Conservation (phyloP, 1,284 basidiomycete genomes). For the Thelephora terrestris region DNA sequence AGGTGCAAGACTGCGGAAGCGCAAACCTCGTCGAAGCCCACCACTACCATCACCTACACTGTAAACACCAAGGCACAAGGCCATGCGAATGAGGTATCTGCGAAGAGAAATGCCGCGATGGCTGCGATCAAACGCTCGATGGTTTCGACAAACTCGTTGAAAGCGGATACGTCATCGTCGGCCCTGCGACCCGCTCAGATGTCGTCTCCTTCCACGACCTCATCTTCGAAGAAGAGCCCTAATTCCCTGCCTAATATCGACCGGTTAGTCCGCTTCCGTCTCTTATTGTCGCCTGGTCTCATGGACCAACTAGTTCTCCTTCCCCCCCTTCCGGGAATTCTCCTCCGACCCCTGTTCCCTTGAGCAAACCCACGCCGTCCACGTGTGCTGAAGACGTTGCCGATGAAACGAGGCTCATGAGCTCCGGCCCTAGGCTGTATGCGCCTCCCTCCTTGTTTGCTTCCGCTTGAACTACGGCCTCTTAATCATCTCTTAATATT, state of each 20-base stretch:
- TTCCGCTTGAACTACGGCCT: too few species aligned
- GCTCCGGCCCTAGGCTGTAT: too few species aligned
- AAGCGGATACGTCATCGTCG: slow-evolving; percentile 5
- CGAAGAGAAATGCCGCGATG: slow-evolving; percentile 31
- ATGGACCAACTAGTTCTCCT: slow-evolving; percentile 31
- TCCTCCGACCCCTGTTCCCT: slow-evolving; percentile 18
- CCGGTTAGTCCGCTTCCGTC: slow-evolving; percentile 42
- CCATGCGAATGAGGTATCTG: slow-evolving; percentile 21
- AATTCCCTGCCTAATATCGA: slow-evolving; percentile 59
- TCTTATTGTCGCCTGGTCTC: slow-evolving; percentile 40
- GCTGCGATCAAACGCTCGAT: slow-evolving; percentile 32
- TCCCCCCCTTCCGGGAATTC: slow-evolving; percentile 29
- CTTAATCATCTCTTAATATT: too few species aligned
- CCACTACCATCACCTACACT: slow-evolving; percentile 10
- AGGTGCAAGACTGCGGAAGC: slow-evolving; percentile 30
- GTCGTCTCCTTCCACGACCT: slow-evolving; percentile 8
- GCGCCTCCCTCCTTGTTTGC: too few species aligned
- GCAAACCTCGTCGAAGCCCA: slow-evolving; percentile 4
- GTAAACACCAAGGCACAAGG: slow-evolving; percentile 10
- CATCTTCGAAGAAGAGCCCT: slow-evolving; percentile 14
- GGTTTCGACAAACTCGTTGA: slow-evolving; percentile 8
- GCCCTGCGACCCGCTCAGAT: slow-evolving; percentile 9
- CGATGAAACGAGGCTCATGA: too few species aligned
- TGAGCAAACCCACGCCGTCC: slow-evolving; percentile 12
- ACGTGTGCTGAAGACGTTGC: not conserved